Evolutionary conservation across 768 basidiomycete genomes (phyloP), one percentile per base, ranked within the genome.

Genomic region (Nidula microcarpa): DNA sequence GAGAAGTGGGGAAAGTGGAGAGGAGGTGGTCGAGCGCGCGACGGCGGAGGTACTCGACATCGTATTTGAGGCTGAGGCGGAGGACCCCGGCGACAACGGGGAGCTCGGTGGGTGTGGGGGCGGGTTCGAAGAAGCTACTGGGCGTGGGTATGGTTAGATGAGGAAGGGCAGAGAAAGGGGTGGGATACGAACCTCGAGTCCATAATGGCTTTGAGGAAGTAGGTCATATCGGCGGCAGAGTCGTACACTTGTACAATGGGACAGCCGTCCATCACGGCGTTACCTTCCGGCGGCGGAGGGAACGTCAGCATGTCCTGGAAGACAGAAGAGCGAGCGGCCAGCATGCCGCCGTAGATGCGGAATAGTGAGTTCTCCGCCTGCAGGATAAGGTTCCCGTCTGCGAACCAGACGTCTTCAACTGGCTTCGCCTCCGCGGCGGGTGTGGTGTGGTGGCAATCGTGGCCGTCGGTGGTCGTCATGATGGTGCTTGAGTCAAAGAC

Each of bases 371-470:
- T 58, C 50, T 68, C 66, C 7, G 67, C 71, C 49, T 70, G 64
- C 10, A 76, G 64, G 18, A 74, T 69, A 49, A 76, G 61, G 50
- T 71, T 73, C 3, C 74, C 72, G 67, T 58, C 87, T 13, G 66
- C 63, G 50, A 66, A 74, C 69, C 69, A 74, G 33, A 70, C 16
- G 39, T 41, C 23, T 30, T 30, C 23, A 2, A 30, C 23, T 4
- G 23, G 23, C 23, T 30, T 30, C 23, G 23, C 23, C 23, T 30
- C 23, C 23, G 23, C 3, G 3, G 23, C 23, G 23, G 1, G 23
- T 2, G 23, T 30, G 4, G 23, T 30, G 3, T 30, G 3, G 23
- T 30, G 23, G 23, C 23, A 30, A 2, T 30, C 23, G 23, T 30
- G 23, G 4, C 23, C 23, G 23, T 30, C 23, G 23, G 23, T 30